A percentile compares a stretch with the other conserved stretches of the same genome.
Conservation (phyloP, 2,329 filamentous ascomycete species). For the Xylaria sp. region DNA sequence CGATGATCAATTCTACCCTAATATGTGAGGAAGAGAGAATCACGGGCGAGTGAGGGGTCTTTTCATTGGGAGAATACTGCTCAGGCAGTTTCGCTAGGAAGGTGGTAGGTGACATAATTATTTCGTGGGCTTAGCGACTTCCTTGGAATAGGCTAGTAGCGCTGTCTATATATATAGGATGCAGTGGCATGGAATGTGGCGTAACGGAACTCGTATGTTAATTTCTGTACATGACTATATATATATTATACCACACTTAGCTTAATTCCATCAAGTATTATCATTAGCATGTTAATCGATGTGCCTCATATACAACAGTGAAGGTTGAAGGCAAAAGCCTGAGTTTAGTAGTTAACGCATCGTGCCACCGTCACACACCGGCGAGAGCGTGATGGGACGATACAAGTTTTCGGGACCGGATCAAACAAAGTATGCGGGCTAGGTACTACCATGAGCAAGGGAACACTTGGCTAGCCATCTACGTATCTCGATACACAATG, state of each 20-base stretch:
- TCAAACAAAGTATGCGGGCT: background rate
- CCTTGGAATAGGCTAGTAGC: constrained; percentile 13
- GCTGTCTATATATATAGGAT: constrained; percentile 34
- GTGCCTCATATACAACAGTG: background rate
- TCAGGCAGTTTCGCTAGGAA: constrained; percentile 4
- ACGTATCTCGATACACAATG: constrained; percentile 9
- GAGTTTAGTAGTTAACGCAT: background rate
- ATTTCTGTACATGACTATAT: constrained; percentile 36
- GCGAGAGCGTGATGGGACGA: background rate
- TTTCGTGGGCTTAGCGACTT: constrained; percentile 10
- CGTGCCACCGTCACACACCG: background rate
- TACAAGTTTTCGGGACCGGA: background rate
- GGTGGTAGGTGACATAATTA: constrained; percentile 2
- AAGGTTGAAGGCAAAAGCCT: background rate
- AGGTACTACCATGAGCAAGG: background rate
- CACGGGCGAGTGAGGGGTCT: background rate
- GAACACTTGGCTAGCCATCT: background rate
- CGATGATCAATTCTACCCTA: constrained; percentile 67
- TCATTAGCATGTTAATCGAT: background rate
- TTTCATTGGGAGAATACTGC: constrained; percentile 6
- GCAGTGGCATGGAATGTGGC: constrained; percentile 32
- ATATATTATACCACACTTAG: constrained; percentile 31
- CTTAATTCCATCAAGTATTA: constrained; percentile 31
- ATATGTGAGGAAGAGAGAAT: constrained; percentile 54
- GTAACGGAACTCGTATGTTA: constrained; percentile 21